Evolutionary conservation across 2,329 filamentous ascomycete species (phyloP).

Genomic region (Rutstroemia sp.): DNA sequence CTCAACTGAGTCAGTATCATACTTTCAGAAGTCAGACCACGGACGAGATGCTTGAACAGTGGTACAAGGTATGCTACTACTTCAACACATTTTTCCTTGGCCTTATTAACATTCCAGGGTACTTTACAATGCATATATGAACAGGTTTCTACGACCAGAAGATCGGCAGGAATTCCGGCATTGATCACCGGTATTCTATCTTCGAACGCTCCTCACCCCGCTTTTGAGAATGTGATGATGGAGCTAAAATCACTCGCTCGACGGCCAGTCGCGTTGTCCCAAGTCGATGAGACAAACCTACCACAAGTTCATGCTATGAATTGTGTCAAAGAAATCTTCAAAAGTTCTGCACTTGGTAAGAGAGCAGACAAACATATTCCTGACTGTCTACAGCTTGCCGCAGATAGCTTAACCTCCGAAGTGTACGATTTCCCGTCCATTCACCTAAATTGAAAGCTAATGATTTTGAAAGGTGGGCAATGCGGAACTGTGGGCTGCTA

Average conservation of each 20-base stretch:
- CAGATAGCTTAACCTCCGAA: conserved; percentile 68
- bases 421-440: conserved; percentile 45
- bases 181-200: conserved; percentile 76
- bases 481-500: conserved; percentile 87
- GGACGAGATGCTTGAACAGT: conserved; percentile 42
- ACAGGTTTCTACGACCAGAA: conserved; percentile 74
- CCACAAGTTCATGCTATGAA: conserved; percentile 95
- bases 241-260: conserved; percentile 54
- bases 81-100: background rate
- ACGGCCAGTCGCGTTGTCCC: conserved; percentile 43
- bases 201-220: conserved; percentile 50
- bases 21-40: background rate
- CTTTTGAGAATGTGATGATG: conserved; percentile 57
- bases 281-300: conserved; percentile 55
- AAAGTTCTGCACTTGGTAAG: conserved; percentile 67
- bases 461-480: conserved; percentile 61
- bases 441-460: conserved; percentile 2
- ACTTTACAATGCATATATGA: conserved; percentile 64
- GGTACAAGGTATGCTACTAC: conserved; percentile 58
- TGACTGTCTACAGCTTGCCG: conserved; percentile 69
- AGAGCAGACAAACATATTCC: conserved; percentile 69
- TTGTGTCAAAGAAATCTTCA: conserved; percentile 86
- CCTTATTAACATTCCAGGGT: conserved; percentile 36
- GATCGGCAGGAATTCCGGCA: conserved; percentile 87
- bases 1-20: conserved; percentile 44